These are phyloP conservation scores for Paramyrothecium roridum DNA, from an alignment of 2,329 filamentous ascomycete species.

Conservation along the genomic window DNA sequence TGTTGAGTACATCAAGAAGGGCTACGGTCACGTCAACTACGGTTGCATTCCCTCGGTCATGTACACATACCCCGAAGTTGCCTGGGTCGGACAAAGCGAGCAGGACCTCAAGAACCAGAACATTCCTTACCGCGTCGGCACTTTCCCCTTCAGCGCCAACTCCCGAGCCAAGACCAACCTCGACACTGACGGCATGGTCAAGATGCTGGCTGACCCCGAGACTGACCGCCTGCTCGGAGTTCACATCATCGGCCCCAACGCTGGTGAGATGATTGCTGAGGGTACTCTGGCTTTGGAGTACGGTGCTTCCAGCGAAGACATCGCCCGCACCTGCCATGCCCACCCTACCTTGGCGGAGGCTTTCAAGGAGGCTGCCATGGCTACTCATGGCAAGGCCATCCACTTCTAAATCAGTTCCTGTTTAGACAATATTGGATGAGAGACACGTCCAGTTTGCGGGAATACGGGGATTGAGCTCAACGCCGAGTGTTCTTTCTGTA, in stretches of 20 bases:
- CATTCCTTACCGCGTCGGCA: conserved; percentile 88
- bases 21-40: conserved; percentile 98
- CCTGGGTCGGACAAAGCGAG: conserved; percentile 98
- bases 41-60: conserved; percentile 96
- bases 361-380: conserved; percentile 99
- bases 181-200: conserved; percentile 92
- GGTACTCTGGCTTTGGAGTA: conserved; percentile 94
- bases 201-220: conserved; percentile 94
- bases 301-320: conserved; percentile 91
- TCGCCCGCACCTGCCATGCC: conserved; percentile 91
- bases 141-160: conserved; percentile 97
- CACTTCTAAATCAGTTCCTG: conserved; percentile 70
- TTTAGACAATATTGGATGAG: background rate
- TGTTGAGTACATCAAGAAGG: conserved; percentile 96
- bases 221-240: conserved; percentile 93
- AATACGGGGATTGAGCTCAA: background rate
- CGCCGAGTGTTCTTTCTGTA: background rate
- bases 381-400: conserved; percentile 91
- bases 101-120: conserved; percentile 88
- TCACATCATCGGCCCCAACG: conserved; percentile 94
- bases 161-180: conserved; percentile 98
- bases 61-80: conserved; percentile 98
- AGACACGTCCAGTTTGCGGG: background rate
- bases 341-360: conserved; percentile 95
- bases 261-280: conserved; percentile 99